These are phyloP conservation scores for Spinacia oleracea DNA, from an alignment of 179 eudicot genomes.

Conservation along the genomic window DNA sequence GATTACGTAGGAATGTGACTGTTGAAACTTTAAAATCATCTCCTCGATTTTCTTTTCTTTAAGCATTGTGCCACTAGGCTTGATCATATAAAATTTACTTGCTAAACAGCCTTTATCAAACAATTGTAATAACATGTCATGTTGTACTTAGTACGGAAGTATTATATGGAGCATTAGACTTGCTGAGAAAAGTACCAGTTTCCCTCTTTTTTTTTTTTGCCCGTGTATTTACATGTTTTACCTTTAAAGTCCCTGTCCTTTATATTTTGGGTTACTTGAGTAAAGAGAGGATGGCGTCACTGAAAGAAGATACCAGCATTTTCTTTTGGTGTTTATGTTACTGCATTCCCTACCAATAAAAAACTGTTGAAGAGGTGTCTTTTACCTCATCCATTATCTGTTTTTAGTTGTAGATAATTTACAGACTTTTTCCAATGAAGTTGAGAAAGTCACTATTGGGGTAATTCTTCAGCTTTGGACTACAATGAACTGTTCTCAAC, in stretches of 20 bases:
- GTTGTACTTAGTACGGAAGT: background rate
- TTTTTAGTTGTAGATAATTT: background rate
- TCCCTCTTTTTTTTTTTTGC: background rate
- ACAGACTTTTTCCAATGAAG: background rate
- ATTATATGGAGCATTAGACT: background rate
- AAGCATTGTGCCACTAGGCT: background rate
- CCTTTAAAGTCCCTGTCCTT: background rate
- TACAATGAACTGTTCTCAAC: background rate
- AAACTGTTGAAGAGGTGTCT: background rate
- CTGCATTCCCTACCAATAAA: background rate
- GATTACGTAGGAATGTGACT: background rate
- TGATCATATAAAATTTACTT: background rate
- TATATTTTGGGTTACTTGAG: background rate
- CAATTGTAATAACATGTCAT: background rate
- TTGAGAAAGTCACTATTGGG: background rate
- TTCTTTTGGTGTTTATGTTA: background rate
- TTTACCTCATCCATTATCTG: background rate
- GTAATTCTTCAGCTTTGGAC: background rate
- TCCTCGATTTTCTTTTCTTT: background rate
- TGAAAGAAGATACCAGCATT: background rate
- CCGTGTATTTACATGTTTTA: background rate
- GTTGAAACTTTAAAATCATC: background rate
- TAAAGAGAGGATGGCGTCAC: background rate
- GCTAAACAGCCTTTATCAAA: background rate
- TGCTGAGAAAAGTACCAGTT: background rate